Evolutionary conservation across 768 basidiomycete genomes (phyloP), one percentile per base, ranked within the genome.

Genomic region (Rubroboletus pulcherrimus): DNA sequence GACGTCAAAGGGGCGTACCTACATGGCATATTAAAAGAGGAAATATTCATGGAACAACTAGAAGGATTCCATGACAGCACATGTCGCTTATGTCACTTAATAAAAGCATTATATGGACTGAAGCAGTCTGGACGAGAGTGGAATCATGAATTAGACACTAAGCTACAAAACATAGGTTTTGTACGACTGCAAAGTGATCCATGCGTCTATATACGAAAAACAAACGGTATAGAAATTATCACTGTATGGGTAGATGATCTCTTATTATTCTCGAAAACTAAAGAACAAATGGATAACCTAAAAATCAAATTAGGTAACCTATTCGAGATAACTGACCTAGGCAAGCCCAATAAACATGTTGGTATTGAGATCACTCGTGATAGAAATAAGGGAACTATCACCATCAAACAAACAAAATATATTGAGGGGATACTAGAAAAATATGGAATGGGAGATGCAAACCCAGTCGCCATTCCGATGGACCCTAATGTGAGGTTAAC

Each of bases 1-100:
- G 72, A 75, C 15, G 52, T 74, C 0, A 65, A 61, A 2, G 62
- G 63, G 0, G 67, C 68, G 0, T 74, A 72, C 49, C 61, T 75
- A 0, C 68, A 75, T 41, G 62, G 69, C 1, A 24, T 58, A 0
- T 53, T 74, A 0, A 54, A 21, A 21, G 21, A 21, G 21, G 21
- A 21, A 21, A 21, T 21, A 21, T 21, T 21, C 21, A 21, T 21
- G 21, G 21, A 21, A 21, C 21, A 21, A 21, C 21, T 21, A 2
- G 21, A 21, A 21, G 21, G 21, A 21, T 21, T 21, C 21, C 21
- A 21, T 21, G 21, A 21, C 2, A 2, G 21, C 21, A 21, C 21
- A 21, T 21, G 21, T 21, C 21, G 21, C 21, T 21, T 71, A 48
- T 70, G 66, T 9, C 24, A 10, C 7, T 51, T 74, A 2, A 51